Conservation (phyloP, 352 stramenopile genomes). For the Globisporangium nunn region DNA sequence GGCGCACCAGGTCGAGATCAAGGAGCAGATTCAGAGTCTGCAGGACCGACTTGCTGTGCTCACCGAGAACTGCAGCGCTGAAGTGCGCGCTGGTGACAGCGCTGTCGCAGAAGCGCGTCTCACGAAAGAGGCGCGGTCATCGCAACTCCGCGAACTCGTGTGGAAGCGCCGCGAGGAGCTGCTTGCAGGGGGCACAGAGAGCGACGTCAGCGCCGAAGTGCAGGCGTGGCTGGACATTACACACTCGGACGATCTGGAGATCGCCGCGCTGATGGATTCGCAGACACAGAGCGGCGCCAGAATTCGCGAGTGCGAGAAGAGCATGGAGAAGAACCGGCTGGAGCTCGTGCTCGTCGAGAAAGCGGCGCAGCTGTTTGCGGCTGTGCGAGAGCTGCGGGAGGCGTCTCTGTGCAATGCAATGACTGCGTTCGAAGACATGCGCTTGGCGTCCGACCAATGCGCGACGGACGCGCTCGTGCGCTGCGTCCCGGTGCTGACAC, state of each 20-base stretch:
- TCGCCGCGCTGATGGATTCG: constrained; percentile 22
- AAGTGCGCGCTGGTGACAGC: constrained; percentile 20
- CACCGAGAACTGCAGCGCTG: constrained; percentile 10
- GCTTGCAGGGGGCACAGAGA: constrained; percentile 16
- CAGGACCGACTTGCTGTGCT: constrained; percentile 14
- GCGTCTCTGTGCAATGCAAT: constrained; percentile 11
- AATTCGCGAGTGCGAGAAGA: constrained; percentile 10
- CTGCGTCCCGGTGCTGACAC: constrained; percentile 42
- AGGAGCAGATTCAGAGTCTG: constrained; percentile 20
- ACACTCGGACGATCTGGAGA: constrained; percentile 25
- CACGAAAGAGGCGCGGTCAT: constrained; percentile 19
- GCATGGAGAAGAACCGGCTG: constrained; percentile 17
- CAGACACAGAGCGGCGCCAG: constrained; percentile 19
- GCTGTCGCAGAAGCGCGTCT: constrained; percentile 20
- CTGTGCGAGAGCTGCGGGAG: constrained; percentile 17
- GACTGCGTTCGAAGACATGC: constrained; percentile 20
- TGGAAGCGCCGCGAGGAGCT: constrained; percentile 24
- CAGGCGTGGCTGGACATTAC: constrained; percentile 27
- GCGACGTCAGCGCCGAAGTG: constrained; percentile 24
- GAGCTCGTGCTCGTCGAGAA: constrained; percentile 28
- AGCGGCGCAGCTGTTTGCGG: constrained; percentile 21
- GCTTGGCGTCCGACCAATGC: constrained; percentile 16
- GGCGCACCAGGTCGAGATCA: constrained; percentile 15
- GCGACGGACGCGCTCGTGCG: constrained; percentile 27
- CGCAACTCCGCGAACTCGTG: constrained; percentile 29